A percentile compares a stretch with the other conserved stretches of the same genome.
Evolutionary conservation across 352 stramenopile genomes (phyloP).

Genomic region (Phytophthora hibernalis): DNA sequence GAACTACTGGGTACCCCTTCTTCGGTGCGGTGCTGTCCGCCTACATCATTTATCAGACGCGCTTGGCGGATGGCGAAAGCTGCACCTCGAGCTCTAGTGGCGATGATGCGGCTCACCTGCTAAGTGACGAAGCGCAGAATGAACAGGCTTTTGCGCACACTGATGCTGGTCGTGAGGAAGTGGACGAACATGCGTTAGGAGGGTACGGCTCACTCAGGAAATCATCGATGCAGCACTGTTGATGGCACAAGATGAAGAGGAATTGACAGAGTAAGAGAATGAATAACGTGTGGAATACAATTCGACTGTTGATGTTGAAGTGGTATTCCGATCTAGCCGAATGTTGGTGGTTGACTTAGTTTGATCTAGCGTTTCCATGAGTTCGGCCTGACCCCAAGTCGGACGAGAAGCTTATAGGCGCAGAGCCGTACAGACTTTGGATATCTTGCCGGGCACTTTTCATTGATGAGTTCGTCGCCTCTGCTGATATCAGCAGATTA

Average conservation of each 20-base stretch:
- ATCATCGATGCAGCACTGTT: constrained; percentile 69
- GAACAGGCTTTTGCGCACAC: constrained; percentile 16
- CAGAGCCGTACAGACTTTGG: constrained; percentile 7
- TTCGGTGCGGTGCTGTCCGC: constrained; percentile 72
- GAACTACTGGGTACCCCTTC: constrained; percentile 61
- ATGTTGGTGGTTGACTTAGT: not conserved
- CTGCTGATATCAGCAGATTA: constrained; percentile 43
- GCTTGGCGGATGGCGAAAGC: constrained; percentile 21
- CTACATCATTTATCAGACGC: constrained; percentile 64
- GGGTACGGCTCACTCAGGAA: constrained; percentile 49
- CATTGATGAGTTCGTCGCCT: constrained; percentile 28
- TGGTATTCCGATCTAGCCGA: not conserved
- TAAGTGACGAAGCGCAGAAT: constrained; percentile 18
- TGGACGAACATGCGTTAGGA: constrained; percentile 37
- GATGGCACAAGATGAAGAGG: constrained; percentile 70
- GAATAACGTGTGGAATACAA: constrained; percentile 27
- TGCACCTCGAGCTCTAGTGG: constrained; percentile 37
- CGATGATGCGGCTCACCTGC: constrained; percentile 19
- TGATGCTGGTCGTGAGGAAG: constrained; percentile 4
- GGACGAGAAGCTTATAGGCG: constrained; percentile 1
- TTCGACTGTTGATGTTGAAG: constrained; percentile 19
- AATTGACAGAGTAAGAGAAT: constrained; percentile 40
- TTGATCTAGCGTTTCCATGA: not conserved
- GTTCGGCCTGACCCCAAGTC: not conserved
- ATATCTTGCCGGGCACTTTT: constrained; percentile 29